Conservation (phyloP, 2,329 filamentous ascomycete genomes). For the Teratosphaeriaceae sp. region DNA sequence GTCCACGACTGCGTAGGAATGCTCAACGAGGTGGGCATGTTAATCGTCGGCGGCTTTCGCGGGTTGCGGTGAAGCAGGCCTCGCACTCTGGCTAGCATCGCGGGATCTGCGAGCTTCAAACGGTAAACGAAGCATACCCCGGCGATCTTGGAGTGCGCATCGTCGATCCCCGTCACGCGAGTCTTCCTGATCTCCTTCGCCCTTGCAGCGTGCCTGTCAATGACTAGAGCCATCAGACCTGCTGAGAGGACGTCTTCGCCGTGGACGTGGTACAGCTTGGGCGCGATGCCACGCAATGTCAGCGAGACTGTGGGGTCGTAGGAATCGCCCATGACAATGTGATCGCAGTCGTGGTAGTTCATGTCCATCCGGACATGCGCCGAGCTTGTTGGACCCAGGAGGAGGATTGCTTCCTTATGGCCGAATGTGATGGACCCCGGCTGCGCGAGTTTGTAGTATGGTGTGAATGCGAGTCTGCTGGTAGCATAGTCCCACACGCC, state of each 20-base stretch:
- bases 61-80: constrained; percentile 17
- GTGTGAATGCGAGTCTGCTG: constrained; percentile 33
- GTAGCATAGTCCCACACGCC: constrained; percentile 39
- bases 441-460: constrained; percentile 36
- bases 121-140: constrained; percentile 48
- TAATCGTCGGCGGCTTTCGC: constrained; percentile 27
- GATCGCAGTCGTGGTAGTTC: constrained; percentile 36
- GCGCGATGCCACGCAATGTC: constrained; percentile 30
- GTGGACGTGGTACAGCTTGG: constrained; percentile 32
- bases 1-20: constrained; percentile 12
- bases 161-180: constrained; percentile 32
- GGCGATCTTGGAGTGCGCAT: constrained; percentile 32
- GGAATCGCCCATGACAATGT: constrained; percentile 28
- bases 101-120: constrained; percentile 22
- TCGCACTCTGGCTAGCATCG: constrained; percentile 19
- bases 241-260: constrained; percentile 13
- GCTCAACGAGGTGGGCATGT: constrained; percentile 15
- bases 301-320: constrained; percentile 31
- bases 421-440: constrained; percentile 34
- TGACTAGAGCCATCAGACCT: constrained; percentile 3
- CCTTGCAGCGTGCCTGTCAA: constrained; percentile 9
- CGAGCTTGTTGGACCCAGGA: constrained; percentile 13
- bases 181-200: constrained; percentile 18
- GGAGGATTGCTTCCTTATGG: constrained; percentile 18
- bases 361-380: constrained; percentile 34